Conservation (phyloP, 306 rosid genomes). For the Prunus persica region DNA sequence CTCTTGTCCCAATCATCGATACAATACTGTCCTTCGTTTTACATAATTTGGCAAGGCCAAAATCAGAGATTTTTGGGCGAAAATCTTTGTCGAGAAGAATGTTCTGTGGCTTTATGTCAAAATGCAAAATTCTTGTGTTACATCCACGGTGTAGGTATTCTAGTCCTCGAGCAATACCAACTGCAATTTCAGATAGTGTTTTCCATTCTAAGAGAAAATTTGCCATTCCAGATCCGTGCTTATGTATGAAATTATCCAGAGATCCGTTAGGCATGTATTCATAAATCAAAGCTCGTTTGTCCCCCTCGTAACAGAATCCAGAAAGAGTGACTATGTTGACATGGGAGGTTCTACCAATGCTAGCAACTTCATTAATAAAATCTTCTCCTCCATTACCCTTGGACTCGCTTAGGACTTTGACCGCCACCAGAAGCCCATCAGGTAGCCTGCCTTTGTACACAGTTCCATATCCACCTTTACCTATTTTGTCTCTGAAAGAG, state of each 20-base stretch:
- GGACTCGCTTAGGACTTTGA: too few species aligned
- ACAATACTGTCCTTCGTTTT: neutral
- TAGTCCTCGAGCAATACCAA: conserved; percentile 37
- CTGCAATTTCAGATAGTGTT: conserved; percentile 13
- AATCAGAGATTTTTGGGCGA: conserved; percentile 2
- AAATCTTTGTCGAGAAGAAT: conserved; percentile 7
- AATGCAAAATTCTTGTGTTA: conserved; percentile 34
- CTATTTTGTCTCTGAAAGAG: too few species aligned
- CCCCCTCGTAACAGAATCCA: conserved; percentile 33
- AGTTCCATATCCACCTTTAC: too few species aligned
- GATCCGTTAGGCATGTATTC: conserved; percentile 41
- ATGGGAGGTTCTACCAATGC: conserved; percentile 42
- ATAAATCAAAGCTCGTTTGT: too few species aligned
- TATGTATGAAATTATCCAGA: conserved; percentile 32
- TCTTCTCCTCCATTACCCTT: too few species aligned
- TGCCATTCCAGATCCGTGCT: neutral
- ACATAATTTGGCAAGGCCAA: conserved; percentile 3
- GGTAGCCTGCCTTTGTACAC: too few species aligned
- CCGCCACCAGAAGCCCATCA: too few species aligned
- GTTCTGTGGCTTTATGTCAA: conserved; percentile 27
- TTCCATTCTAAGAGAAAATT: conserved; percentile 23
- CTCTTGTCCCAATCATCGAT: neutral
- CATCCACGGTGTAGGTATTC: conserved; percentile 47
- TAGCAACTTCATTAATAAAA: conserved; percentile 29
- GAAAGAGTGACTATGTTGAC: conserved; percentile 37